Evolutionary conservation across 495 filamentous ascomycete species (phyloP), one percentile per base, ranked within the genome.

Genomic region (Aspergillus sclerotioniger): DNA sequence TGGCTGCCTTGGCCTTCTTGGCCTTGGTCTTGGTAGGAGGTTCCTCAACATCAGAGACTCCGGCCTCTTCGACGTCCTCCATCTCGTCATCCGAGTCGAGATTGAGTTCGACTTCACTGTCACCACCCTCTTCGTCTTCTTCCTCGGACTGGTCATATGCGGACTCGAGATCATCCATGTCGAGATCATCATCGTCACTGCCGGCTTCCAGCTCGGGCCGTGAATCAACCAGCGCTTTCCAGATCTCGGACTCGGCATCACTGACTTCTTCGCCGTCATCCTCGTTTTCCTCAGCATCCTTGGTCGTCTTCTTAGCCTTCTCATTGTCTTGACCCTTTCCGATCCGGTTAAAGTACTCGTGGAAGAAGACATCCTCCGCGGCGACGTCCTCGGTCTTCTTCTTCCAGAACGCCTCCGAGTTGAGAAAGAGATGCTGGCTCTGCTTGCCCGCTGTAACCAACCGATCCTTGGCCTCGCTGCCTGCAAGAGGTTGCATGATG

Each of bases 321-420:
- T 84, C 82, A 68, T 87, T 85, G 52, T 80, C 82, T 31, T 50
- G 47, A 13, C 47, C 47, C 70, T 90, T 93, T 45, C 88, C 88
- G 43, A 91, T 73, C 52, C 88, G 83, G 58, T 82, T 85, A 71
- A 98, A 98, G 83, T 98, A 98, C 56, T 88, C 85, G 73, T 98
- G 94, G 83, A 98, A 98, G 84, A 98, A 98, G 44, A 90, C 91
- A 64, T 98, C 95, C 65, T 98, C 92, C 0, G 86, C 89, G 0
- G 86, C 84, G 9, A 98, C 86, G 43, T 98, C 87, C 49, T 89
- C 87, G n/a, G 83, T 78, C 69, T 88, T 90, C 81, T 89, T 88
- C 63, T 87, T 87, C 92, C 92, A 96, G 81, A 98, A 98, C 15
- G 83, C 80, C 56, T 95, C 90, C 3, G 87, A 87, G 74, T 98